A percentile compares a stretch with the other conserved stretches of the same genome.
These are phyloP conservation scores for Fusarium protoensiforme DNA, from an alignment of 2,329 filamentous ascomycete species.

Conservation along the genomic window DNA sequence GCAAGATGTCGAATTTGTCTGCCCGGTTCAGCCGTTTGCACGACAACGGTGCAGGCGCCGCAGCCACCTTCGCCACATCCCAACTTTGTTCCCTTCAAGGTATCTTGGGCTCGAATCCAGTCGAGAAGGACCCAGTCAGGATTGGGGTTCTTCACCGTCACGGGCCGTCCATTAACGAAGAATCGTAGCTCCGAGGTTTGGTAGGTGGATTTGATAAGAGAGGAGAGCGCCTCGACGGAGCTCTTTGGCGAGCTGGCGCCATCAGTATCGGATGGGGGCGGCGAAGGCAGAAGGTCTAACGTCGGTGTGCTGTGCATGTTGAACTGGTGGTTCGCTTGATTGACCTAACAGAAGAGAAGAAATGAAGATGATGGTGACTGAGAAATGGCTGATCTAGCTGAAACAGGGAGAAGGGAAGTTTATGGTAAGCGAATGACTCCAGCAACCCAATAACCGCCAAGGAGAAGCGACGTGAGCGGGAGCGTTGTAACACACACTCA, in stretches of 20 bases:
- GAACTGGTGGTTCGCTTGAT: not conserved
- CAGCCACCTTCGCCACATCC: slow-evolving; percentile 88
- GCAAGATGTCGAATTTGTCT: slow-evolving; percentile 90
- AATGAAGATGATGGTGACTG: not conserved
- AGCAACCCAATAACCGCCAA: not conserved
- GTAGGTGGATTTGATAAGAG: slow-evolving; percentile 40
- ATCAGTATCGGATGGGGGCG: not conserved
- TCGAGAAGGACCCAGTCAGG: slow-evolving; percentile 46
- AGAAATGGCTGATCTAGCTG: not conserved
- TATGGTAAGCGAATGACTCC: not conserved
- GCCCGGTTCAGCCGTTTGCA: slow-evolving; percentile 87
- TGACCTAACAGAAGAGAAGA: not conserved
- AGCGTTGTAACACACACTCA: not conserved
- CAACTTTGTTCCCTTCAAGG: slow-evolving; percentile 20
- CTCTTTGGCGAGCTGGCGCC: not conserved
- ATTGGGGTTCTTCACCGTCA: slow-evolving; percentile 39
- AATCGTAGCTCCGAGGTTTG: slow-evolving; percentile 46
- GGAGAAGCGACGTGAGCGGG: not conserved
- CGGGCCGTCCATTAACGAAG: slow-evolving; percentile 43
- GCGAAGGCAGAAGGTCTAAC: not conserved
- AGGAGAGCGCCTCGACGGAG: not conserved
- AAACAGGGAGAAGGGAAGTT: not conserved
- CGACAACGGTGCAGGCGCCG: slow-evolving; percentile 89
- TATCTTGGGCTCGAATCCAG: slow-evolving; percentile 40
- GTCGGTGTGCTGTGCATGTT: not conserved